These are phyloP conservation scores for Colletotrichum higginsianum DNA, from an alignment of 2,329 filamentous ascomycete species.

Conservation along the genomic window DNA sequence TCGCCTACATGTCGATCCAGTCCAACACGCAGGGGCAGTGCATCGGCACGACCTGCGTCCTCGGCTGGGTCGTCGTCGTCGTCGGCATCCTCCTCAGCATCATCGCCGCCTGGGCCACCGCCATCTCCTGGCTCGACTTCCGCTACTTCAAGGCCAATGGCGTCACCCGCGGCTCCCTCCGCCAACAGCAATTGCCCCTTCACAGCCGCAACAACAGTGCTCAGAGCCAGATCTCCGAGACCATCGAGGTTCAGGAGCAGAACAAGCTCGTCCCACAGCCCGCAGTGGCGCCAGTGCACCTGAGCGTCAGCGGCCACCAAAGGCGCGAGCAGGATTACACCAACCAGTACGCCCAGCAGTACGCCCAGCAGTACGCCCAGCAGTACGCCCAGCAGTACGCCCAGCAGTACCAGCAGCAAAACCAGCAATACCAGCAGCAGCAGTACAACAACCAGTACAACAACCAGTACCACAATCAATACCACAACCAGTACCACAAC, in stretches of 20 bases:
- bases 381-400: constrained; percentile 12
- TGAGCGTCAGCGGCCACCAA: neutral
- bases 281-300: neutral
- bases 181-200: constrained; percentile 8
- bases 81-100: constrained; percentile 33
- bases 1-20: constrained; percentile 45
- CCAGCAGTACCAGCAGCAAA: neutral
- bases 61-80: constrained; percentile 36
- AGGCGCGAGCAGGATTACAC: neutral
- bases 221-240: constrained; percentile 3
- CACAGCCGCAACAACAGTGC: constrained; percentile 18
- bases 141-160: constrained; percentile 25
- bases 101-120: constrained; percentile 25
- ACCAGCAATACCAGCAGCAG: no score
- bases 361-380: constrained; percentile 3
- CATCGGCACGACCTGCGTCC: constrained; percentile 34
- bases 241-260: constrained; percentile 8
- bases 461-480: no score
- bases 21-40: constrained; percentile 23
- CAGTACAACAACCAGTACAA: no score
- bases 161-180: constrained; percentile 18
- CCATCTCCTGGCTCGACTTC: constrained; percentile 37
- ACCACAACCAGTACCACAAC: neutral
- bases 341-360: neutral
- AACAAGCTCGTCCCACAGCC: neutral